Evolutionary conservation across 1,139 yeast species (phyloP).

Genomic region (Chernovozyma aurita): DNA sequence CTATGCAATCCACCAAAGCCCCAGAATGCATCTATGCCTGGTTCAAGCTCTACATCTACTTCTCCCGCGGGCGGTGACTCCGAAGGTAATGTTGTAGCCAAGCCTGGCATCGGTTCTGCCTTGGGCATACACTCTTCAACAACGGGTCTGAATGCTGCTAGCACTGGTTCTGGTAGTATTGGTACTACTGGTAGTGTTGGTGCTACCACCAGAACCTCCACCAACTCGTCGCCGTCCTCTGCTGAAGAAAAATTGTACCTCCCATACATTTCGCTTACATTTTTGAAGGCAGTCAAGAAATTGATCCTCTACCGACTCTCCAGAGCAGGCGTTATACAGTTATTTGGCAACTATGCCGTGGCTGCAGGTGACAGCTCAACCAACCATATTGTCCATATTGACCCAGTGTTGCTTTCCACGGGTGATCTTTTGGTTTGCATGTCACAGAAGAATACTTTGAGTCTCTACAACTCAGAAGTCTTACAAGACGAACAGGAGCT

Average conservation of each 20-base stretch:
- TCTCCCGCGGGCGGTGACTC: neutral
- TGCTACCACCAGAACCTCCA: neutral
- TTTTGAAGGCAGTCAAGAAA: slow-evolving; percentile 57
- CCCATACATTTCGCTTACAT: slow-evolving; percentile 50
- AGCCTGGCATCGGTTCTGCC: neutral
- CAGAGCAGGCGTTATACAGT: slow-evolving; percentile 31
- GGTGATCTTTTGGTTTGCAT: slow-evolving; percentile 45
- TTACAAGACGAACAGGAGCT: neutral
- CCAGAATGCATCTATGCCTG: neutral
- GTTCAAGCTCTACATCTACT: neutral
- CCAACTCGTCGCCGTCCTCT: neutral
- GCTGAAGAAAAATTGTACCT: slow-evolving; percentile 15
- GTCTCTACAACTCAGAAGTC: slow-evolving; percentile 27
- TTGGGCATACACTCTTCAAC: neutral
- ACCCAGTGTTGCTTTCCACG: slow-evolving; percentile 48
- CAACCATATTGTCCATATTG: slow-evolving; percentile 41
- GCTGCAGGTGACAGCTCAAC: slow-evolving; percentile 12
- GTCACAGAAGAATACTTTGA: slow-evolving; percentile 21
- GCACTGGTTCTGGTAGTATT: neutral
- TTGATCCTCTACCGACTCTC: slow-evolving; percentile 46
- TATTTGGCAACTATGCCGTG: slow-evolving; percentile 55
- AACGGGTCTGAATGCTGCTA: neutral
- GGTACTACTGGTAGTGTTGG: neutral
- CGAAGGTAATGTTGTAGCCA: neutral
- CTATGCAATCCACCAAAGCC: slow-evolving; percentile 24